These are phyloP conservation scores for Schizonepeta tenuifolia DNA, from an alignment of 257 asterid species.

Conservation along the genomic window DNA sequence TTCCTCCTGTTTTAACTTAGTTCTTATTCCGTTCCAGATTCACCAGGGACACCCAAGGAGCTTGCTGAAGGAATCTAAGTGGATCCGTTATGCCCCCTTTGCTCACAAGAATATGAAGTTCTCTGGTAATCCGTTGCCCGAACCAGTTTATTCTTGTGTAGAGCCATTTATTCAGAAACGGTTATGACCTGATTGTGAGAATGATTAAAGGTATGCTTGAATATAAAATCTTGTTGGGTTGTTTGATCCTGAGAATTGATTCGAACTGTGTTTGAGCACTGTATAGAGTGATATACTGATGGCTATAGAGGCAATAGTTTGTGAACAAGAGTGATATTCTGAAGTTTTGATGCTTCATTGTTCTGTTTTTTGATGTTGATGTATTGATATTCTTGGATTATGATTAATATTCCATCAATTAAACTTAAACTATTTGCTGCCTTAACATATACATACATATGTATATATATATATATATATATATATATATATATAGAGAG, in stretches of 20 bases:
- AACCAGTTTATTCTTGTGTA: background rate
- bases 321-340: background rate
- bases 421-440: background rate
- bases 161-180: background rate
- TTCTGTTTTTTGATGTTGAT: background rate
- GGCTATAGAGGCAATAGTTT: background rate
- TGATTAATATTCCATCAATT: background rate
- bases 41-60: background rate
- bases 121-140: background rate
- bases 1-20: background rate
- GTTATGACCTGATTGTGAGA: background rate
- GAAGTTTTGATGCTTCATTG: background rate
- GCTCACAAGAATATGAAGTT: background rate
- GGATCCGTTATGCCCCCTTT: background rate
- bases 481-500: too few species aligned
- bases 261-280: background rate
- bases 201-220: background rate
- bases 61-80: slow-evolving; percentile 8
- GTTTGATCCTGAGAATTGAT: background rate
- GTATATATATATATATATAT: too few species aligned
- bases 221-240: background rate
- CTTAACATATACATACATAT: too few species aligned
- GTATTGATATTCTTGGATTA: background rate
- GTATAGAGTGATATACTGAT: background rate
- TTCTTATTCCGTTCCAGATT: background rate